phyloP scores from a whole-genome alignment of 208 protist species.

The Lotmaria passim region DNA sequence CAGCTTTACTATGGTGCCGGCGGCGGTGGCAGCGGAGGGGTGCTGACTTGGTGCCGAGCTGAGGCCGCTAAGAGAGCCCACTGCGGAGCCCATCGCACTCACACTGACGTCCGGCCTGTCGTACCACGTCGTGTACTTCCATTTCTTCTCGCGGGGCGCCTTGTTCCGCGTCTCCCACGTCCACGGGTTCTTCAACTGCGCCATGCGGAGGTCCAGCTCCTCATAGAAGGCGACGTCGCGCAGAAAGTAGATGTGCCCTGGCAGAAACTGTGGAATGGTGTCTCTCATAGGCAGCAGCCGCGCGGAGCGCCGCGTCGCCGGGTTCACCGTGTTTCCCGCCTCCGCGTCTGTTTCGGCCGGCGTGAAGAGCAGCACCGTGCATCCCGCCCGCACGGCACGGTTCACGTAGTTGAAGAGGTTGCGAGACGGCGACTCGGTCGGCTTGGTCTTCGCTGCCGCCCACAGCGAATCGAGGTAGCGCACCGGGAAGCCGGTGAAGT shows the following conservation, averaged over 20 bases:
- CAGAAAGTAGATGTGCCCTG: slow-evolving; percentile 79
- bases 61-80: slow-evolving; percentile 2
- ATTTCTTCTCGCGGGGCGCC: slow-evolving; percentile 33
- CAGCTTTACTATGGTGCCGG: neutral
- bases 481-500: slow-evolving; percentile 69
- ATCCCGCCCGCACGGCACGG: slow-evolving; percentile 25
- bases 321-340: slow-evolving; percentile 13
- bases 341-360: slow-evolving; percentile 24
- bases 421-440: neutral
- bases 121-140: slow-evolving; percentile 59
- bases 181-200: slow-evolving; percentile 68
- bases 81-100: slow-evolving; percentile 14
- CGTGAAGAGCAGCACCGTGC: slow-evolving; percentile 44
- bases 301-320: slow-evolving; percentile 30
- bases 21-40: neutral
- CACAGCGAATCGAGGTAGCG: slow-evolving; percentile 40
- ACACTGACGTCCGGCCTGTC: slow-evolving; percentile 53
- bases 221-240: slow-evolving; percentile 46
- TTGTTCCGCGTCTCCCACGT: slow-evolving; percentile 37
- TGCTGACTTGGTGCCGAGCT: neutral
- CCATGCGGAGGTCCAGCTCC: slow-evolving; percentile 59
- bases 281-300: slow-evolving; percentile 39
- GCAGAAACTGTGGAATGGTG: slow-evolving; percentile 48
- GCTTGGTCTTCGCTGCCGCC: slow-evolving; percentile 14
- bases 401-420: slow-evolving; percentile 45